Conservation (phyloP, 2,329 filamentous ascomycete genomes). For the Fusarium agapanthi region DNA sequence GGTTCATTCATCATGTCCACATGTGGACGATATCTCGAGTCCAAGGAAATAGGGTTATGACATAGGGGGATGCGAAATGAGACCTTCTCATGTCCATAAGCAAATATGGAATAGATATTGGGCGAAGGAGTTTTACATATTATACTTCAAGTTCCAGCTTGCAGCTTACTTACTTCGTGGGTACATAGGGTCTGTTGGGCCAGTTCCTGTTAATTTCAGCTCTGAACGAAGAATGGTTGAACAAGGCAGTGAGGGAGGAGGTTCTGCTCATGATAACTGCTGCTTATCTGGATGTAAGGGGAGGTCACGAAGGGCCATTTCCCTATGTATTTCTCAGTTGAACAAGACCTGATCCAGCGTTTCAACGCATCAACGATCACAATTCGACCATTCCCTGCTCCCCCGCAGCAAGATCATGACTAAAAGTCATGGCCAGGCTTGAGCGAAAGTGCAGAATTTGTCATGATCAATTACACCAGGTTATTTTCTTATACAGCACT, state of each 20-base stretch:
- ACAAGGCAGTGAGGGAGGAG: not conserved
- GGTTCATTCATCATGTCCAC: not conserved
- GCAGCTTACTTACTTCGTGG: not conserved
- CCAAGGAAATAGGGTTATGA: not conserved
- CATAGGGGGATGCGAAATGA: not conserved
- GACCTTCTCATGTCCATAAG: constrained; percentile 4
- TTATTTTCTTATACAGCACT: not conserved
- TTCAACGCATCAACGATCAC: not conserved
- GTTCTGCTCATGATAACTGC: not conserved
- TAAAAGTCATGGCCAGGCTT: no score
- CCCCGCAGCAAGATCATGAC: not conserved
- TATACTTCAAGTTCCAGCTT: constrained; percentile 21
- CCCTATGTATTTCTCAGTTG: not conserved
- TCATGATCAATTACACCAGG: not conserved
- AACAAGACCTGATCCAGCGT: constrained; percentile 6
- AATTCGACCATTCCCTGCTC: not conserved
- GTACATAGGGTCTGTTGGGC: not conserved
- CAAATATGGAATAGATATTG: not conserved
- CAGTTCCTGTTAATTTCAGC: not conserved
- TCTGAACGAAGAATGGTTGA: not conserved
- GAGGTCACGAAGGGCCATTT: not conserved
- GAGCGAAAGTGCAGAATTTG: not conserved
- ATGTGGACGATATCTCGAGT: not conserved
- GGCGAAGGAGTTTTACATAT: not conserved
- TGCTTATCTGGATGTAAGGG: not conserved